Base-by-base conservation (phyloP, 495 filamentous ascomycete genomes). In the Penicillium riverlandense region DNA sequence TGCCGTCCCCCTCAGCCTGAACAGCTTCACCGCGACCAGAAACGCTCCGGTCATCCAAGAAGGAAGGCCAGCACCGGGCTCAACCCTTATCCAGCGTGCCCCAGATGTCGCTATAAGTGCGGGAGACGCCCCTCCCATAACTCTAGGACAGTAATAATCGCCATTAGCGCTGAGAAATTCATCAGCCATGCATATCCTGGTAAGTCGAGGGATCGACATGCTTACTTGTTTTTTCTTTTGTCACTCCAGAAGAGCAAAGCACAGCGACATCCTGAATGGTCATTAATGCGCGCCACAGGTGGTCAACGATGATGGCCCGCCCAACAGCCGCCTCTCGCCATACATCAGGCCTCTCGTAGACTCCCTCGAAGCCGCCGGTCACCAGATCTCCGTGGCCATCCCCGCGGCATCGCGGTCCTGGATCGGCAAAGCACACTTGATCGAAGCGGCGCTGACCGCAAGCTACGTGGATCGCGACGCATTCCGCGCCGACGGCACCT, bases 351-450 rank as follows among this genome's bases (percentile, higher is more conserved):
- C 85, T 34, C 80, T 95, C 56, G 83, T 96, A 34, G 67, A 79
- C 37, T 75, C 81, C 28, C 84, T 98, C 47, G 78, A 92, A 68
- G 51, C 65, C 33, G 77, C 78, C n/a, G 87, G 89, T 35, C 90
- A 94, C 65, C 72, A 68, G 43, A 86, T 97, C 60, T 90, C 86
- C n/a, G 90, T 97, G 45, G 83, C 90, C 52, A 80, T 97, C 33
- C 92, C 92, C 1, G 82, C 95, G 59, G 78, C 80, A 11, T 95
- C 96, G 53, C 84, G 90, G 30, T 94, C 88, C 11, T 98, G 92
- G 92, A 96, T 98, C 59, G 90, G 90, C 44, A 98, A 98, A 69
- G 92, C 92, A 2, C 91, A 97, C 63, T 78, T 97, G 37, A 88
- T 95, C 56, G 88, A 89, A 57, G 81, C 87, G 50, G 78, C 82